Evolutionary conservation across 2,329 filamentous ascomycete species (phyloP), one percentile per base, ranked within the genome.

Genomic region (Fusarium brevicatenulatum): DNA sequence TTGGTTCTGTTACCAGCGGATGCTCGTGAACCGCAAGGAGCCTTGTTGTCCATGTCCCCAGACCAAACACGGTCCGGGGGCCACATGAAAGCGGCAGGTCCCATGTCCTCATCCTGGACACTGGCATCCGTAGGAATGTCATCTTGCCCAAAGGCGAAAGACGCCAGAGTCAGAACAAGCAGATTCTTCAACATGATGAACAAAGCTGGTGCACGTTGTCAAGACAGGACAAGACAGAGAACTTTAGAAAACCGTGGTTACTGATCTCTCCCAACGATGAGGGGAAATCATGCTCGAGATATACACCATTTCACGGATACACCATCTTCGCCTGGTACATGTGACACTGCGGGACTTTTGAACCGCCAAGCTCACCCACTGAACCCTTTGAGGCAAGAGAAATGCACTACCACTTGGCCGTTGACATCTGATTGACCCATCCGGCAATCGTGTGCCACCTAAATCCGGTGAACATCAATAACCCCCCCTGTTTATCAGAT

Each of bases 21-120:
- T 21, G 83, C 81, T 16, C 81, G 79, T 16, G 87, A 89, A 58
- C 89, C 89, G 74, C 90, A 91, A 0, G 89, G 89, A 11, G 85
- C 82, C 9, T 78, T 86, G 74, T 90, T 90, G 75, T 91, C 89
- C 42, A 84, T 80, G 18, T 83, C 82, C 36, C 85, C 86, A 55
- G 82, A 82, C 88, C 89, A 91, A 44, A 82, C 81, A 57, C 89
- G 83, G 78, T 91, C 88, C 19, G 83, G 77, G 8, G 89, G 89
- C 89, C 89, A 91, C 79, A 91, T 82, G 77, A 91, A 90, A 15
- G 86, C 87, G 25, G 88, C 88, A 12, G 88, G 88, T 16, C 88
- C 89, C 81, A 84, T 84, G 39, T 80, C 77, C n/a, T 78, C 72
- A 36, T 75, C 66, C 15, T 54, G 67, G 25, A 69, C 73, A 43